Evolutionary conservation across 1,284 basidiomycete genomes (phyloP), one percentile per base, ranked within the genome.

Genomic region (Heterobasidion annosum): DNA sequence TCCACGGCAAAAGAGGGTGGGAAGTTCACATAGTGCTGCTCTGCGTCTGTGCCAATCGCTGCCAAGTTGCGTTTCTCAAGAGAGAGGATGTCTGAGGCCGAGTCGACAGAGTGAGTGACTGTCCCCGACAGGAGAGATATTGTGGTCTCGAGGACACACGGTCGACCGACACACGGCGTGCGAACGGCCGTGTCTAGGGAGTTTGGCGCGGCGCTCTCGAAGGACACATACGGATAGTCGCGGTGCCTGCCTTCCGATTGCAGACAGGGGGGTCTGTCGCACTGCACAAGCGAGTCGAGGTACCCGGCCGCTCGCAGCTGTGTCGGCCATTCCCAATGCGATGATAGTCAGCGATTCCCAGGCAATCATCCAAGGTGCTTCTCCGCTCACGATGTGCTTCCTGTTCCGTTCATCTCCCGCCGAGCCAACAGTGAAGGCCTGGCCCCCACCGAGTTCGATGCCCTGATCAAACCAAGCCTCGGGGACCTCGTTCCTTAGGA

Each of bases 381-480:
- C 10, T 25, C 43, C 7, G 73, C 82, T 55, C 56, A 85, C 83
- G 51, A 83, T 82, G 61, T 85, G 78, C 53, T 62, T 64, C 51
- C 70, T 70, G 60, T 87, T 87, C 54, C 83, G 67, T 54, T 76
- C 72, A 42, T 78, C 70, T 8, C 85, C 83, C 61, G 81, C 78
- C 0, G 63, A 58, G 12, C 84, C 82, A 1, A 79, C 73, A 13
- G 83, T 85, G 62, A 88, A 88, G 8, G 82, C 73, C 53, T 79
- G 67, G 0, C 79, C 82, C 2, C 81, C 81, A 37, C 74, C 78
- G 1, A 86, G 71, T 57, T 77, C 77, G 53, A 82, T 73, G 9
- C 77, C 78, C 59, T 82, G 77, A 62, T 84, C 81, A 57, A 82
- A 77, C 82, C 84, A 85, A 15, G 73, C 64, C 58, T 79, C 74